Conservation (phyloP, 345 rosid species). For the Populus ilicifolia region DNA sequence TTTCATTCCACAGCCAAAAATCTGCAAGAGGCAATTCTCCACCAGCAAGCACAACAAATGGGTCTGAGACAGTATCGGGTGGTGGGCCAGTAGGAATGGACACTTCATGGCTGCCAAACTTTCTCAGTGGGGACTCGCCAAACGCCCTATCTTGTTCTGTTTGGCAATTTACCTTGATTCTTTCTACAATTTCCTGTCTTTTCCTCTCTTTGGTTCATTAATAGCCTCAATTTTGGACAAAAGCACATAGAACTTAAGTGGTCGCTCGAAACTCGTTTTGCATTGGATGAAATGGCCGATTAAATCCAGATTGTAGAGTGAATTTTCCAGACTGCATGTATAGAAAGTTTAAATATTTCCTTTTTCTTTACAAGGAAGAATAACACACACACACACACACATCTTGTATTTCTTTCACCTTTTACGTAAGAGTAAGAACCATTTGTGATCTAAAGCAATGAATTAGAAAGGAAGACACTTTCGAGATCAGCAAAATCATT, state of each 20-base stretch:
- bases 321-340: slow-evolving; percentile 32
- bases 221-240: slow-evolving; percentile 3
- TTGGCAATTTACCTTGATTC: slow-evolving; percentile 14
- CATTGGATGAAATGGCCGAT: background rate
- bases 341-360: background rate
- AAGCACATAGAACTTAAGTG: background rate
- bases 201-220: slow-evolving; percentile 8
- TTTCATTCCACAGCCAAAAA: slow-evolving; percentile 42
- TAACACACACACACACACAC: background rate
- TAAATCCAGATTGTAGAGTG: slow-evolving; percentile 18
- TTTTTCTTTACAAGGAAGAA: background rate
- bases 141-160: slow-evolving; percentile 12
- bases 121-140: slow-evolving; percentile 37
- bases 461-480: slow-evolving; percentile 13
- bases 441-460: slow-evolving; percentile 12
- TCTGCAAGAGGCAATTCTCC: slow-evolving; percentile 39
- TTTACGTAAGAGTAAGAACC: background rate
- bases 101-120: slow-evolving; percentile 45
- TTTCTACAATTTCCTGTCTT: slow-evolving; percentile 13
- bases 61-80: slow-evolving; percentile 27
- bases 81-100: slow-evolving; percentile 21
- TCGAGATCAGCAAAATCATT: background rate
- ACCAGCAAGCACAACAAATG: slow-evolving; percentile 13
- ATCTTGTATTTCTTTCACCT: background rate
- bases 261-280: slow-evolving; percentile 1